phyloP scores from a whole-genome alignment of 192 early-diverging fungal genomes.

The Backusella mclennaniae region DNA sequence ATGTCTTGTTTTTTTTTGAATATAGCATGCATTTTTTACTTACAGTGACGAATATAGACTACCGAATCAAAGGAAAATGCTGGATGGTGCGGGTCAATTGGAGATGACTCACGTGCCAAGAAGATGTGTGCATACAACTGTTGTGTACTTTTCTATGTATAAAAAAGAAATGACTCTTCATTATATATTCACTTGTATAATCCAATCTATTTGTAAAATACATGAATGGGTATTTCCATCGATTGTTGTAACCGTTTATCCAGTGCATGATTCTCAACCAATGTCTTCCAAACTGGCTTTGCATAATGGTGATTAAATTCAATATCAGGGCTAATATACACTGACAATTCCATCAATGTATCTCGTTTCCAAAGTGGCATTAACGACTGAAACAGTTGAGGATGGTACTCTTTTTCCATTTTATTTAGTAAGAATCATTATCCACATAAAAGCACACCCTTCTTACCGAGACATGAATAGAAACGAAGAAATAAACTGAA shows the following conservation, averaged over 20 bases:
- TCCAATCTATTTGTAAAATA: conserved; percentile 1
- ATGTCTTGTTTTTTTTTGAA: background rate
- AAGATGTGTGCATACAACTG: conserved; percentile 59
- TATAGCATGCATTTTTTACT: background rate
- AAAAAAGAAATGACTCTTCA: background rate
- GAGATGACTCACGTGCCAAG: conserved; percentile 40
- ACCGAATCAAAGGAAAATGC: conserved; percentile 40
- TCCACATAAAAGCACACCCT: background rate
- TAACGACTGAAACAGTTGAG: conserved; percentile 4
- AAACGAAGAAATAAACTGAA: background rate
- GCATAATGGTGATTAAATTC: conserved; percentile 41
- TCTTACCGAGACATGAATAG: background rate
- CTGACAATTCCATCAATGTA: conserved; percentile 40
- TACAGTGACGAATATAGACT: conserved; percentile 53
- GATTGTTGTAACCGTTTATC: background rate
- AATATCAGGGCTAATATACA: conserved; percentile 45
- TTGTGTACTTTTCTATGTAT: conserved; percentile 42
- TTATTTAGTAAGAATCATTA: background rate
- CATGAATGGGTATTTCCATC: background rate
- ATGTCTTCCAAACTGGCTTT: conserved; percentile 40
- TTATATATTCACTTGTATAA: background rate
- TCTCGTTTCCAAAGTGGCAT: conserved; percentile 30
- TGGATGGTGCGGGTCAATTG: conserved; percentile 39
- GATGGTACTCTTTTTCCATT: background rate
- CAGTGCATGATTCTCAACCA: conserved; percentile 28